Evolutionary conservation across 176 grass and related monocot genomes (phyloP).

Genomic region (Bothriochloa decipiens): DNA sequence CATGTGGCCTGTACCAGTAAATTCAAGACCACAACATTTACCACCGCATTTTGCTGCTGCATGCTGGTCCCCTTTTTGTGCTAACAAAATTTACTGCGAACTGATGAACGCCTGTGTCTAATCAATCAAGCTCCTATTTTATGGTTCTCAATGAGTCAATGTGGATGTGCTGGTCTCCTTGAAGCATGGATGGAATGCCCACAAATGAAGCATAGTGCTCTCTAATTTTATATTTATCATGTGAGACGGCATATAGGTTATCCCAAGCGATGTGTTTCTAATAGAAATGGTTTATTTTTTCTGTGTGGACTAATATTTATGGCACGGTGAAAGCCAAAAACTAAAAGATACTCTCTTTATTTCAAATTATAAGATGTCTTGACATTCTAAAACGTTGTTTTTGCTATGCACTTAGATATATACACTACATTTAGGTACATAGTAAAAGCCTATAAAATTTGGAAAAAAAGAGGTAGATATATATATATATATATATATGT

Average conservation of each 20-base stretch:
- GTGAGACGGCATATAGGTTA: neutral
- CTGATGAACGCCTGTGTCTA: conserved; percentile 30
- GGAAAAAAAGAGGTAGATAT: no score
- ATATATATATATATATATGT: no score
- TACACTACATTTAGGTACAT: no score
- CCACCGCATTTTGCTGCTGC: conserved; percentile 21
- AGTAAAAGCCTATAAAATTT: no score
- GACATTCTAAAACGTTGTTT: no score
- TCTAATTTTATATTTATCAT: neutral
- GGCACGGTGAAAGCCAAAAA: neutral
- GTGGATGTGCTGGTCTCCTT: conserved; percentile 35
- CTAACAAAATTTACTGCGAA: conserved; percentile 42
- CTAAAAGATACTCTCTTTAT: no score
- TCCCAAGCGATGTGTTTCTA: neutral
- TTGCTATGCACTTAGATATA: no score
- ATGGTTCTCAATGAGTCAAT: neutral
- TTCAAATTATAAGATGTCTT: no score
- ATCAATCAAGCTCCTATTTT: conserved; percentile 17
- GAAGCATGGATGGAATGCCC: conserved; percentile 25
- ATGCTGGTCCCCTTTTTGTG: conserved; percentile 1
- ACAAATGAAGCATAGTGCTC: neutral
- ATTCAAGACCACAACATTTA: conserved; percentile 44
- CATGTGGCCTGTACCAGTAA: conserved; percentile 15
- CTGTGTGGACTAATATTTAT: conserved; percentile 14
- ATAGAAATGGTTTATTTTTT: neutral